phyloP scores from a whole-genome alignment of 371 early-diverging fungal genomes.

The Mortierella sp. region DNA sequence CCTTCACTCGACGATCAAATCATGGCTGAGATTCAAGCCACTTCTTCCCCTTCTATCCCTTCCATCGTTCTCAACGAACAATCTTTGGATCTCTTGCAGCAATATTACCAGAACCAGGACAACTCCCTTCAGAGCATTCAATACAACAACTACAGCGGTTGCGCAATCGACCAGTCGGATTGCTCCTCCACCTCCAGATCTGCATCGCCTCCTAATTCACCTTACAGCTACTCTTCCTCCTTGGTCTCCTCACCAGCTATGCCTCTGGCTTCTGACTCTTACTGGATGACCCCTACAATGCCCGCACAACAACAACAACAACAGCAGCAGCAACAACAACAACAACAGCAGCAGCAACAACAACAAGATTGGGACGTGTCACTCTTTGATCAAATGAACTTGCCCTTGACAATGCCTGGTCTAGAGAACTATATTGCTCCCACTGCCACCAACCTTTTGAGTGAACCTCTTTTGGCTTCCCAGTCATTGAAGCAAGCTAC shows the following conservation, averaged over 20 bases:
- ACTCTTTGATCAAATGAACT: constrained; percentile 42
- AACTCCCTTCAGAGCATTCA: background rate
- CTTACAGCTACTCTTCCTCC: constrained; percentile 41
- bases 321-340: too few species aligned
- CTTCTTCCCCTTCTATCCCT: constrained; percentile 35
- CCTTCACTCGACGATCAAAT: constrained; percentile 52
- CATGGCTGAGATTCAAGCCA: constrained; percentile 35
- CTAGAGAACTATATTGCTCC: constrained; percentile 43
- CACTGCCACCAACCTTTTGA: constrained; percentile 12
- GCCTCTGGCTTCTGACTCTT: constrained; percentile 20
- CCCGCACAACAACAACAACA: constrained; percentile 17
- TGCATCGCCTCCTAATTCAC: constrained; percentile 38
- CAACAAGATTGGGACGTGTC: constrained; percentile 31
- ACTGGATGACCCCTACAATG: constrained; percentile 10
- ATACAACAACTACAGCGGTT: constrained; percentile 6
- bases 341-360: constrained; percentile 23
- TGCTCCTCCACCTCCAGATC: constrained; percentile 44
- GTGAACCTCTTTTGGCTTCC: background rate
- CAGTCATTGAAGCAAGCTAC: constrained; percentile 28
- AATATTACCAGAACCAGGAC: constrained; percentile 40
- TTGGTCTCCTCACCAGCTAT: constrained; percentile 39
- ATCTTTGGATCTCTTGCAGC: constrained; percentile 51
- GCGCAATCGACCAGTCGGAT: constrained; percentile 21
- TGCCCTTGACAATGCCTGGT: constrained; percentile 33
- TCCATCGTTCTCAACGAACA: constrained; percentile 56